Base-by-base conservation (phyloP, 441 rosid species). In the Erodium moschatum region DNA sequence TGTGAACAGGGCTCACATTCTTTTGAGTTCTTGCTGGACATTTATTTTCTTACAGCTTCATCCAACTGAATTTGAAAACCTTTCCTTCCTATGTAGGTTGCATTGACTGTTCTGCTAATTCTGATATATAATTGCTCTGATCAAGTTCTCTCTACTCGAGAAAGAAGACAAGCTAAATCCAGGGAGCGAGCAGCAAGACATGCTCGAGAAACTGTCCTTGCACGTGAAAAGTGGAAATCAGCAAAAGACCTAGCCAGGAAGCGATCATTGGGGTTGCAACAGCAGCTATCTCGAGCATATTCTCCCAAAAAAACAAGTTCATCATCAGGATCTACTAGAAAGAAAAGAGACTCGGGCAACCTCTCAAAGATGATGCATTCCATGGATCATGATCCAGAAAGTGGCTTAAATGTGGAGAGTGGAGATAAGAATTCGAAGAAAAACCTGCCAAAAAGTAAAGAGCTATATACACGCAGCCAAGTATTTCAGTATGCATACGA, bases 61-160 rank as follows among this genome's bases (percentile, higher is more conserved):
- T 63, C 8, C 38, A 24, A 11, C 66, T 9, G 33, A 31, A 24
- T 10, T 62, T 7, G 58, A 54, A 72, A 67, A 79, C 67, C 38
- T 69, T 44, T 48, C 66, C 72, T 3, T 76, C 72, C 4, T 20
- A 54, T 81, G 77, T 67, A 94, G 97, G 97, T 84, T 42, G 97
- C 85, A 71, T 56, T 91, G 65, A 76, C 84, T 66, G 81, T 88
- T 80, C 74, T 90, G 72, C 87, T 90, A 11, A 72, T 94, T 78
- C 82, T 94, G 70, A 81, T 94, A 46, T 88, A 91, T 73, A 91
- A 92, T 83, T 94, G 95, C 80, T 91, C 99, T n/a, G 99, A 94
- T 68, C 99, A 91, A 90, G 91, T 85, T 65, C 87, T 94, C 54
- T 81, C 90, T 1, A 91, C 97, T 4, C 82, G 97, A 75, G 97